Conservation (phyloP, 139 green algal species). For the Chlorella vulgaris region DNA sequence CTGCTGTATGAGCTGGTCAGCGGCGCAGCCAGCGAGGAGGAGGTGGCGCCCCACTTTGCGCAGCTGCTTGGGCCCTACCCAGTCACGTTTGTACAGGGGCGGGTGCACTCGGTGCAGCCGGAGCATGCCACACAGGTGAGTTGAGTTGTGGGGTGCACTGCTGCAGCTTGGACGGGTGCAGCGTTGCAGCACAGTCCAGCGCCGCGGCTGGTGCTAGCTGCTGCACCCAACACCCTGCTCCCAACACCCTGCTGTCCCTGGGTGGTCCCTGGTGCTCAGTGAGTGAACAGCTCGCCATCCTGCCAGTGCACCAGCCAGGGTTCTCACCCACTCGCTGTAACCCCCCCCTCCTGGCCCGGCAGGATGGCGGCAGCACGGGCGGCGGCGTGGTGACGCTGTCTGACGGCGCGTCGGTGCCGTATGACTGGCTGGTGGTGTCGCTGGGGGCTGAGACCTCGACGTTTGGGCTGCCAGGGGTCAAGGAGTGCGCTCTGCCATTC, state of each 20-base stretch:
- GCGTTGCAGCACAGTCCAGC: too few relatives aligned
- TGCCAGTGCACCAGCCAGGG: too few relatives aligned
- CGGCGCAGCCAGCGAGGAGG: slow-evolving; percentile 66
- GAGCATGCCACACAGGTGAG: slow-evolving; percentile 11
- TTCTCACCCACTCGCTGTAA: too few relatives aligned
- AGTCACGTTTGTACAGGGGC: slow-evolving; percentile 83
- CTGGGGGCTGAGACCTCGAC: slow-evolving; percentile 73
- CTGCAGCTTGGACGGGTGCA: neutral
- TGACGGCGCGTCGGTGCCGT: slow-evolving; percentile 67
- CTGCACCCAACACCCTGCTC: neutral
- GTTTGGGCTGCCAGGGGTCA: slow-evolving; percentile 81
- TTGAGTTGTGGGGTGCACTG: neutral
- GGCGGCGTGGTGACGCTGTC: slow-evolving; percentile 66
- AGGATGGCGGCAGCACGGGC: slow-evolving; percentile 27
- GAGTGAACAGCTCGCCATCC: too few relatives aligned
- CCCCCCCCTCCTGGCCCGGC: neutral
- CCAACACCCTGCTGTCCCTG: too few relatives aligned
- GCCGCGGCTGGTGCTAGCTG: too few relatives aligned
- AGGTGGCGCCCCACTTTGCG: slow-evolving; percentile 90
- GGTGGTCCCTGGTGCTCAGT: neutral
- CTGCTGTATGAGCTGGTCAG: slow-evolving; percentile 98
- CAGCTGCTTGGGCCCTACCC: slow-evolving; percentile 88
- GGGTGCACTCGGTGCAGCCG: slow-evolving; percentile 41
- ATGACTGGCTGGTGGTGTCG: slow-evolving; percentile 91
- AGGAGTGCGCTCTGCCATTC: slow-evolving; percentile 85